A percentile compares a stretch with the other conserved stretches of the same genome.
Conservation (phyloP, 495 filamentous ascomycete genomes). For the Oleoguttula mirabilis region DNA sequence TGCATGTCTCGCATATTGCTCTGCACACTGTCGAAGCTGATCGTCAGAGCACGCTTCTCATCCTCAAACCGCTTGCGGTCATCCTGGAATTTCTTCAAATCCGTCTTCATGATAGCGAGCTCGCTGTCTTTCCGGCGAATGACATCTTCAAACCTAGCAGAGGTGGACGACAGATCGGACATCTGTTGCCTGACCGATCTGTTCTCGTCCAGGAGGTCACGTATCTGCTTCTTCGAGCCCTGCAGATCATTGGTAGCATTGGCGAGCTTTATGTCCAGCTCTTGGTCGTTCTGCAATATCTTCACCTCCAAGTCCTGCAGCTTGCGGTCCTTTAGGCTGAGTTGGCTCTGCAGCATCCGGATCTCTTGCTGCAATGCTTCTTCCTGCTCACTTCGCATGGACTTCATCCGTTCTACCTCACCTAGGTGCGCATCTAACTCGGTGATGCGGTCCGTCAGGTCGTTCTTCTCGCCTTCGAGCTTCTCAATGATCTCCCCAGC, state of each 20-base stretch:
- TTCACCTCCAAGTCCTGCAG: slow-evolving; percentile 76
- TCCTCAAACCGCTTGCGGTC: slow-evolving; percentile 67
- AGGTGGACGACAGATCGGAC: slow-evolving; percentile 76
- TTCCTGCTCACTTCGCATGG: slow-evolving; percentile 58
- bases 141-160: slow-evolving; percentile 86
- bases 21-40: slow-evolving; percentile 70
- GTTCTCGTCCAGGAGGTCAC: slow-evolving; percentile 70
- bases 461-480: slow-evolving; percentile 72
- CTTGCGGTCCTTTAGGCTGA: slow-evolving; percentile 82
- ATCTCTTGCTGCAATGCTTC: slow-evolving; percentile 66
- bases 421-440: slow-evolving; percentile 56
- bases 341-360: slow-evolving; percentile 83
- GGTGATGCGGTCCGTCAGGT: slow-evolving; percentile 51
- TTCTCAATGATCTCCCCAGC: slow-evolving; percentile 74
- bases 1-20: slow-evolving; percentile 70
- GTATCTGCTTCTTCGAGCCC: slow-evolving; percentile 52
- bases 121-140: slow-evolving; percentile 91
- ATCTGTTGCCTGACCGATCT: slow-evolving; percentile 75
- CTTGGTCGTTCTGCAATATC: slow-evolving; percentile 73
- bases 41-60: slow-evolving; percentile 53
- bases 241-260: slow-evolving; percentile 74
- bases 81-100: slow-evolving; percentile 64
- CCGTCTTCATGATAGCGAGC: slow-evolving; percentile 67
- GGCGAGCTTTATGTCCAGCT: slow-evolving; percentile 75
- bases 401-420: slow-evolving; percentile 52